Percentiles rank a stretch among this genome's conserved stretches.
Evolutionary conservation across 192 early-diverging fungal genomes (phyloP).

Genomic region (Backusella psychrophila): DNA sequence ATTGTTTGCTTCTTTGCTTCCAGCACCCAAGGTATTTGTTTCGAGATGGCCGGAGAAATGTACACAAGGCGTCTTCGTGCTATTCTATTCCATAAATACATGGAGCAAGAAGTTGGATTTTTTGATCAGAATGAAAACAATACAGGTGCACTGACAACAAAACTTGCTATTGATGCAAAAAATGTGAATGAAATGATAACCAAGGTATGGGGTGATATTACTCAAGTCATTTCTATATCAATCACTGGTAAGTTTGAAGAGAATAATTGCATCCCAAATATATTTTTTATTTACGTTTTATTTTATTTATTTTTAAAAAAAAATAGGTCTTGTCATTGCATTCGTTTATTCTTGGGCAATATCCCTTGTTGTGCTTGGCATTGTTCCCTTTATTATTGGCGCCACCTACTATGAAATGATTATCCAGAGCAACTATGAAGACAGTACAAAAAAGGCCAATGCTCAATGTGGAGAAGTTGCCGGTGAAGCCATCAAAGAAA

Average conservation of each 20-base stretch:
- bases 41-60: slow-evolving; percentile 62
- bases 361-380: slow-evolving; percentile 70
- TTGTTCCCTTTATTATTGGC: slow-evolving; percentile 54
- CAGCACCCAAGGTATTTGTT: slow-evolving; percentile 40
- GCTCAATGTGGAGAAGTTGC: slow-evolving; percentile 78
- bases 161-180: slow-evolving; percentile 75
- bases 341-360: slow-evolving; percentile 79
- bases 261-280: no score
- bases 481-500: slow-evolving; percentile 77
- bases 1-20: slow-evolving; percentile 47
- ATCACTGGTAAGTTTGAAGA: slow-evolving; percentile 11
- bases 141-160: slow-evolving; percentile 74
- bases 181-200: slow-evolving; percentile 52
- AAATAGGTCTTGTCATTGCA: slow-evolving; percentile 45
- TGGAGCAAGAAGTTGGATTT: slow-evolving; percentile 82
- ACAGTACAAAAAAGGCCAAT: slow-evolving; percentile 68
- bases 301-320: no score
- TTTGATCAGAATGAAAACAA: slow-evolving; percentile 76
- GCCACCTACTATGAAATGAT: slow-evolving; percentile 47
- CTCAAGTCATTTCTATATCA: slow-evolving; percentile 16
- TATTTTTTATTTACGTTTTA: no score
- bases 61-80: slow-evolving; percentile 65
- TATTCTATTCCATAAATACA: slow-evolving; percentile 62
- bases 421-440: slow-evolving; percentile 51
- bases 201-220: slow-evolving; percentile 39